Conservation (phyloP, 2,329 filamentous ascomycete genomes). For the Aspergillus costaricaensis region DNA sequence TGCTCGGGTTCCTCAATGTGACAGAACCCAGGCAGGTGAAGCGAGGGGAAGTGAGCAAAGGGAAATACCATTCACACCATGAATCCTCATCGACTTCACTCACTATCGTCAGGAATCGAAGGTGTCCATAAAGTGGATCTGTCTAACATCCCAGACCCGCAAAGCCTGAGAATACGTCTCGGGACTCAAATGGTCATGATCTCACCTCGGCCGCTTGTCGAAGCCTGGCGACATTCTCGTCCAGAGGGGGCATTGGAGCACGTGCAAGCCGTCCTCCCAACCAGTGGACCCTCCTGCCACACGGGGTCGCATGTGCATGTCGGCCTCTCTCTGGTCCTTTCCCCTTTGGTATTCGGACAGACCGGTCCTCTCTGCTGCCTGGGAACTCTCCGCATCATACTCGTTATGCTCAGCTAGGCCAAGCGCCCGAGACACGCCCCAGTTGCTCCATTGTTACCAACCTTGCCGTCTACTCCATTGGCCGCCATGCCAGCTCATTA, state of each 20-base stretch:
- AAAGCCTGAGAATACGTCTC: not conserved
- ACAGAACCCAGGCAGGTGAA: not conserved
- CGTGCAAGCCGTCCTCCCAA: conserved; percentile 11
- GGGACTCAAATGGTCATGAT: not conserved
- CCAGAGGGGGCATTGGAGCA: conserved; percentile 18
- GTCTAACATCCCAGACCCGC: not conserved
- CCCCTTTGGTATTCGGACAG: not conserved
- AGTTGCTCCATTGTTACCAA: not conserved
- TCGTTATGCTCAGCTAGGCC: not conserved
- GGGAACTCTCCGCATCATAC: not conserved
- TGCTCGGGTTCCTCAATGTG: not conserved
- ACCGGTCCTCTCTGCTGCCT: not conserved
- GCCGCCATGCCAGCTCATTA: not conserved
- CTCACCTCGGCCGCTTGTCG: not conserved
- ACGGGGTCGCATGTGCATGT: conserved; percentile 1
- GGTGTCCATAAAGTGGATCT: not conserved
- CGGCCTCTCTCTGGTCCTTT: not conserved
- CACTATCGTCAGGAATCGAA: not conserved
- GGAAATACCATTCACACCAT: not conserved
- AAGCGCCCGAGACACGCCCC: not conserved
- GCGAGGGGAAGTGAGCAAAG: not conserved
- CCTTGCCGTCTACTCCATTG: not conserved
- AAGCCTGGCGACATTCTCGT: conserved; percentile 2
- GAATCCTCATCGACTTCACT: not conserved
- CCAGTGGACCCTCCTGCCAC: conserved; percentile 12